Percentiles rank a stretch among this genome's conserved stretches.
phyloP scores from a whole-genome alignment of 2,329 filamentous ascomycete genomes.

The Alternaria angustiovoidea region DNA sequence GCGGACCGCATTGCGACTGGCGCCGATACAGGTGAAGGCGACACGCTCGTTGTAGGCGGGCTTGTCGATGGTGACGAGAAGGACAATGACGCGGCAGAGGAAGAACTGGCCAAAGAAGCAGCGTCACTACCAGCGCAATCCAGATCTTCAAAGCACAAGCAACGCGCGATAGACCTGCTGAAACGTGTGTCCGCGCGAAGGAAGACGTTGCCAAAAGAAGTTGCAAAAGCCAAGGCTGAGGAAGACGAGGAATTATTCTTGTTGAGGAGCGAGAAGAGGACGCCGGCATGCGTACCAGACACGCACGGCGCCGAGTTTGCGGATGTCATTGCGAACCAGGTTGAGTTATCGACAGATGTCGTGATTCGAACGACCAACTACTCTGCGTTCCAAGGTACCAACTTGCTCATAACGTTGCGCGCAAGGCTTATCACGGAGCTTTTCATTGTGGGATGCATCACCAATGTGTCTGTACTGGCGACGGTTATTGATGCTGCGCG shows the following conservation, averaged over 20 bases:
- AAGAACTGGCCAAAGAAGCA: conserved; percentile 30
- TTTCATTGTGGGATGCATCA: conserved; percentile 85
- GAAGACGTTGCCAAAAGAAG: conserved; percentile 37
- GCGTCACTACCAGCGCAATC: conserved; percentile 42
- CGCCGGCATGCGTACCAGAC: conserved; percentile 53
- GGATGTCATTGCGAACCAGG: conserved; percentile 58
- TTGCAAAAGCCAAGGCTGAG: conserved; percentile 37
- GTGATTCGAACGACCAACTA: conserved; percentile 78
- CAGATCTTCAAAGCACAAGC: conserved; percentile 46
- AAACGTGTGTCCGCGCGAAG: conserved; percentile 48
- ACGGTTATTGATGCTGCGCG: conserved; percentile 89
- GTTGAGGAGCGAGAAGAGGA: conserved; percentile 46
- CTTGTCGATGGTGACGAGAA: conserved; percentile 46
- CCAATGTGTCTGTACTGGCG: conserved; percentile 88
- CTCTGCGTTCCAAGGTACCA: conserved; percentile 81
- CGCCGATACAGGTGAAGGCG: conserved; percentile 56
- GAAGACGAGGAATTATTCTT: conserved; percentile 59
- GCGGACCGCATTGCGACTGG: conserved; percentile 66
- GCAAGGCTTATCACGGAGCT: conserved; percentile 88
- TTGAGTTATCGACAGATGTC: conserved; percentile 61
- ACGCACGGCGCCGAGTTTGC: conserved; percentile 61
- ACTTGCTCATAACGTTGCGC: conserved; percentile 78
- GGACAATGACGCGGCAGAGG: conserved; percentile 46
- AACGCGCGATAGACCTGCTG: conserved; percentile 48
- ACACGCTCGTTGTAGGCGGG: conserved; percentile 54